Percentiles rank a stretch among this genome's conserved stretches.
Conservation (phyloP, 352 stramenopile species). For the Globisporangium takayamanum region DNA sequence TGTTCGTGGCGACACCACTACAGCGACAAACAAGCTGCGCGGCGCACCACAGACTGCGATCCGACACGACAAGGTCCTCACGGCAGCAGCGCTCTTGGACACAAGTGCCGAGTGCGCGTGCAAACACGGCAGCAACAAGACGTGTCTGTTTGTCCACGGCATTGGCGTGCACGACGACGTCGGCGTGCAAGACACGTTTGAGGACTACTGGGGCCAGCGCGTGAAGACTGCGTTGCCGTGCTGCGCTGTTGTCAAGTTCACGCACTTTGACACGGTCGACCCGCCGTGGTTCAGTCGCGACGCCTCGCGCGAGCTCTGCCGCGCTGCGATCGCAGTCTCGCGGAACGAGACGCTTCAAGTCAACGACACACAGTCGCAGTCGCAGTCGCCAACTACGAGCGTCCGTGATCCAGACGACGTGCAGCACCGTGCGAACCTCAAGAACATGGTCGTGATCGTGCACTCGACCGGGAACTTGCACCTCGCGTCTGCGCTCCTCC, state of each 20-base stretch:
- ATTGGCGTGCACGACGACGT: conserved; percentile 24
- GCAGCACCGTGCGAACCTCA: not conserved
- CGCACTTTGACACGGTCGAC: conserved; percentile 27
- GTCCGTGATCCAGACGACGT: not conserved
- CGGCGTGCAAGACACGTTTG: conserved; percentile 18
- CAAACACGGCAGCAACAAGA: conserved; percentile 13
- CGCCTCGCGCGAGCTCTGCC: conserved; percentile 24
- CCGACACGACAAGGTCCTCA: too few species aligned
- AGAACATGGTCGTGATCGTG: conserved; percentile 26
- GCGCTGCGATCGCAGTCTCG: conserved; percentile 19
- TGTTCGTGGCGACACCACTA: too few species aligned
- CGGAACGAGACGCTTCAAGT: conserved; percentile 3
- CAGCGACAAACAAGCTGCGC: too few species aligned
- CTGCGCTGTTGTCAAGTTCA: conserved; percentile 29
- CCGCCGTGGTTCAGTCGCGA: conserved; percentile 20
- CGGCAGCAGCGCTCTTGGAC: too few species aligned
- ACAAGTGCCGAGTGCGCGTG: not conserved
- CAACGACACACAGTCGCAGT: too few species aligned
- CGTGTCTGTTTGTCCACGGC: conserved; percentile 42
- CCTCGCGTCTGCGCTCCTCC: conserved; percentile 16
- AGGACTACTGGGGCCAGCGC: conserved; percentile 21
- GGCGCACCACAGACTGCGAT: too few species aligned
- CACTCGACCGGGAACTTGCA: conserved; percentile 42
- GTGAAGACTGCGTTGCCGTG: conserved; percentile 22
- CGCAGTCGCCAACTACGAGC: too few species aligned